Percentiles rank a stretch among this genome's conserved stretches.
Conservation (phyloP, 108 stramenopile species). For the Nannochloropsis granulata region DNA sequence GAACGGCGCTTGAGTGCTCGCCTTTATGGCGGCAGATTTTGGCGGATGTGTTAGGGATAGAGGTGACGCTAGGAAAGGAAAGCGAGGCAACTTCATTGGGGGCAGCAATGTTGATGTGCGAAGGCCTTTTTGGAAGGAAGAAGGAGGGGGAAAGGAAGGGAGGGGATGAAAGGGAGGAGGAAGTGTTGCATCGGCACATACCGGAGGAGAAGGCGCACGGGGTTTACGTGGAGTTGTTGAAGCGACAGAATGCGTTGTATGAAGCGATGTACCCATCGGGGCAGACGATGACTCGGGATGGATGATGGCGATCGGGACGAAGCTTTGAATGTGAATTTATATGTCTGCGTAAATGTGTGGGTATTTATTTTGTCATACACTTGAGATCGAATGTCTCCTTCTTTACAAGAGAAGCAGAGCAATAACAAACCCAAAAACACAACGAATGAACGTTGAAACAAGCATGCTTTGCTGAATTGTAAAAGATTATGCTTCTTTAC, state of each 20-base stretch:
- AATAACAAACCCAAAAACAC: no score
- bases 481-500: no score
- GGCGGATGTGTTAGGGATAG: slow-evolving; percentile 1
- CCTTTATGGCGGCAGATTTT: slow-evolving; percentile 14
- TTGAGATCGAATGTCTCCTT: no score
- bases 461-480: no score
- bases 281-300: neutral
- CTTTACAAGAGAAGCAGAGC: no score
- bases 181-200: neutral
- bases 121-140: neutral
- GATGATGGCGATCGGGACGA: neutral
- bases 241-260: neutral
- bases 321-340: no score
- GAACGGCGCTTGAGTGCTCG: slow-evolving; percentile 2
- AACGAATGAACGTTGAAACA: no score
- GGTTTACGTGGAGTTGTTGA: neutral
- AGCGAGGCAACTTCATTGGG: slow-evolving; percentile 11
- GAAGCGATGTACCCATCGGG: neutral
- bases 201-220: neutral
- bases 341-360: no score
- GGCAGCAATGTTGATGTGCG: neutral
- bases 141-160: neutral
- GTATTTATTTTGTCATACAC: no score
- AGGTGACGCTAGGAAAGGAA: neutral
- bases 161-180: neutral